A percentile compares a stretch with the other conserved stretches of the same genome.
phyloP scores from a whole-genome alignment of 352 stramenopile genomes.

The Pythium utonaiense region DNA sequence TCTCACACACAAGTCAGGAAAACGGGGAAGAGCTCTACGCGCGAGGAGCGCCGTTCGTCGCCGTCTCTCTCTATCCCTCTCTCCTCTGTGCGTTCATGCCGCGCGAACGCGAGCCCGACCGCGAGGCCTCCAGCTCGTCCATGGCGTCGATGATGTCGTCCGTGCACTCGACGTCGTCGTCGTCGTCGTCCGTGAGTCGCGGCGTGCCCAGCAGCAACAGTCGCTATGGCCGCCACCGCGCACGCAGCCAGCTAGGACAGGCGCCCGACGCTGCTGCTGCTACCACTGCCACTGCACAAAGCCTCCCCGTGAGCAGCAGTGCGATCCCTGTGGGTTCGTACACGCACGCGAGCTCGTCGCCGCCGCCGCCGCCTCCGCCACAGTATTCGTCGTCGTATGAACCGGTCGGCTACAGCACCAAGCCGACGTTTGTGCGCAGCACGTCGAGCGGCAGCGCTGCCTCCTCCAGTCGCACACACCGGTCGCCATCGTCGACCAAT shows the following conservation, averaged over 20 bases:
- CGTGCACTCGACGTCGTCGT: conserved; percentile 1
- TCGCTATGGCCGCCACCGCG: conserved; percentile 24
- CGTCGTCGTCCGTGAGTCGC: conserved; percentile 1
- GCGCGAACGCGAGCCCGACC: conserved; percentile 12
- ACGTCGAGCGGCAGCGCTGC: conserved; percentile 13
- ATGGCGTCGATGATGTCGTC: conserved; percentile 10
- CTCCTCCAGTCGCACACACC: conserved; percentile 14
- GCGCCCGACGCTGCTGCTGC: conserved; percentile 3
- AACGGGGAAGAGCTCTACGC: neutral
- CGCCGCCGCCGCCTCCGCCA: conserved; percentile 17
- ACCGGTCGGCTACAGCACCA: conserved; percentile 8
- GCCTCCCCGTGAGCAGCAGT: conserved; percentile 2
- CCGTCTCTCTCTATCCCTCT: neutral
- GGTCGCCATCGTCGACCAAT: conserved; percentile 6
- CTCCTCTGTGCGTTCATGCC: neutral
- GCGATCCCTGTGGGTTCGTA: conserved; percentile 2
- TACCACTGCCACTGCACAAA: neutral
- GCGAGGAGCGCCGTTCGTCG: neutral
- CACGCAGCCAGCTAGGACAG: conserved; percentile 24
- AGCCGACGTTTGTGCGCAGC: conserved; percentile 18
- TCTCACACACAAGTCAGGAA: neutral
- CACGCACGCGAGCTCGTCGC: conserved; percentile 2
- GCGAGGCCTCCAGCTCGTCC: conserved; percentile 16
- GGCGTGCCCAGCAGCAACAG: conserved; percentile 19
- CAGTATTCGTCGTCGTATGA: conserved; percentile 18